These are phyloP conservation scores for Monosporascus sp. DNA, from an alignment of 2,329 filamentous ascomycete genomes.

Conservation along the genomic window DNA sequence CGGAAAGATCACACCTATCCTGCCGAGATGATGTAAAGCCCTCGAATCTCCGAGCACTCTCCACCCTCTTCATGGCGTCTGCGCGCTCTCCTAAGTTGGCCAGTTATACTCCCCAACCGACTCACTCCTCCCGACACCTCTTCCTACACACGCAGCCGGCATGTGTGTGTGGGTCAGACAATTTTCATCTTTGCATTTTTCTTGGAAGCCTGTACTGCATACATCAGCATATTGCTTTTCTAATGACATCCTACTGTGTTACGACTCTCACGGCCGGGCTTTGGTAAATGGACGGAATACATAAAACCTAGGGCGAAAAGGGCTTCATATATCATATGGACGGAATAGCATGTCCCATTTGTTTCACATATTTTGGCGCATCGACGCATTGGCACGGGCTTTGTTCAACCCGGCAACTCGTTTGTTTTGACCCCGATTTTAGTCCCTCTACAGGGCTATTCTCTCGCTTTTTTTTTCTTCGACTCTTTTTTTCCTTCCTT, in stretches of 20 bases:
- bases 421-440: not conserved
- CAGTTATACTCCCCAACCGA: not conserved
- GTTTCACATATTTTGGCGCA: not conserved
- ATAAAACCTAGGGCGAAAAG: not conserved
- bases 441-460: not conserved
- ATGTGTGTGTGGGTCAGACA: not conserved
- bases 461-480: not conserved
- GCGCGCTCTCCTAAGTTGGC: not conserved
- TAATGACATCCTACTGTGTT: not conserved
- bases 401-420: too few relatives aligned
- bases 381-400: not conserved
- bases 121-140: not conserved
- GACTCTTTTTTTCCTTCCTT: not conserved
- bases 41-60: not conserved
- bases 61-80: not conserved
- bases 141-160: not conserved
- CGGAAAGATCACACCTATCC: conserved; percentile 29
- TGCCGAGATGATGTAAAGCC: conserved; percentile 12
- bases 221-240: not conserved
- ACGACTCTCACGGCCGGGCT: not conserved
- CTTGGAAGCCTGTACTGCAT: not conserved
- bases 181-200: conserved; percentile 5
- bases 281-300: not conserved
- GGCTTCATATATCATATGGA: not conserved
- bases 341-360: not conserved